Conservation (phyloP, 805 yeast genomes). For the Candida silvicultrix region DNA sequence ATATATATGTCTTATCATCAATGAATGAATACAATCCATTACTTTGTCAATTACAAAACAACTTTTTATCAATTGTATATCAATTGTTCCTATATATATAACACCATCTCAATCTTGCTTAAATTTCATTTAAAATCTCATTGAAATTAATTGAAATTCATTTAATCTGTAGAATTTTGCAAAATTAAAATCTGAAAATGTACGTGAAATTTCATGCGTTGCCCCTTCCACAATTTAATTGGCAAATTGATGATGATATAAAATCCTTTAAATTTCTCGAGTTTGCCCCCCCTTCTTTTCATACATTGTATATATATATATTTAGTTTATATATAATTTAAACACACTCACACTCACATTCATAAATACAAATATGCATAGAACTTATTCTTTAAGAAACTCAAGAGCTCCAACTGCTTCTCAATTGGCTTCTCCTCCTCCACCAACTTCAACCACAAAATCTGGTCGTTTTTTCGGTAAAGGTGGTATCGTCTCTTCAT, state of each 20-base stretch:
- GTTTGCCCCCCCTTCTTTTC: background rate
- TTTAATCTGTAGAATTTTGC: background rate
- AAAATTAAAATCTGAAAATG: no score
- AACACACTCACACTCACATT: background rate
- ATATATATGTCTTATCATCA: no score
- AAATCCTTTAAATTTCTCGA: background rate
- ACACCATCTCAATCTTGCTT: no score
- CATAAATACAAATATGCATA: constrained; percentile 62
- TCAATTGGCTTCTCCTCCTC: constrained; percentile 89
- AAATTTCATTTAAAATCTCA: no score
- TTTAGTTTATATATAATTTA: background rate
- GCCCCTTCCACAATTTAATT: background rate
- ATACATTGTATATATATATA: background rate
- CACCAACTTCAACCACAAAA: constrained; percentile 90
- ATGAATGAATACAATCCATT: no score
- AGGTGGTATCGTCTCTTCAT: constrained; percentile 50
- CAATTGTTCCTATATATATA: no score
- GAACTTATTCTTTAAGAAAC: constrained; percentile 96
- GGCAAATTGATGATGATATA: background rate
- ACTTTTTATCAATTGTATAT: no score
- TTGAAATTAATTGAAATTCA: no score
- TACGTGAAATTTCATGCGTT: background rate
- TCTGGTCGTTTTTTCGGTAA: constrained; percentile 81
- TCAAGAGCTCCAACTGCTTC: constrained; percentile 96
- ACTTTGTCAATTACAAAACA: no score